These are phyloP conservation scores for Tylopilus cervinicoccineus DNA, from an alignment of 768 basidiomycete species.

Conservation along the genomic window DNA sequence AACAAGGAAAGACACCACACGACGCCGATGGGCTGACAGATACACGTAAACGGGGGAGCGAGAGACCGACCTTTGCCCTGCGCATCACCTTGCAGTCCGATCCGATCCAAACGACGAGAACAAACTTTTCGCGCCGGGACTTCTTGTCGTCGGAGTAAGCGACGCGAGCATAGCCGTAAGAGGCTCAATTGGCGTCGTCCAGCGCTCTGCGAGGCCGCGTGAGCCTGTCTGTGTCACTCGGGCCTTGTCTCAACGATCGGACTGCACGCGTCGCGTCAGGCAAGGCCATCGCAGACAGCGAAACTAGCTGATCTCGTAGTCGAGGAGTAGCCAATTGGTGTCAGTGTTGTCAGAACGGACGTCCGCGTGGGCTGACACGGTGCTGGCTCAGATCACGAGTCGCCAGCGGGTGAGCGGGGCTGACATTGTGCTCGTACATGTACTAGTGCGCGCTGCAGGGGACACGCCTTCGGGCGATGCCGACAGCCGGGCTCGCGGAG, in stretches of 20 bases:
- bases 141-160: conserved; percentile 85
- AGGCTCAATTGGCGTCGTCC: conserved; percentile 71
- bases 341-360: conserved; percentile 83
- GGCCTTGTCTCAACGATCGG: conserved; percentile 79
- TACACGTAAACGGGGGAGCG: conserved; percentile 14
- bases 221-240: conserved; percentile 72
- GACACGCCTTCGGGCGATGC: conserved; percentile 19
- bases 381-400: conserved; percentile 13
- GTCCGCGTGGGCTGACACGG: conserved; percentile 71
- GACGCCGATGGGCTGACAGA: conserved; percentile 11
- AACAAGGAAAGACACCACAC: conserved; percentile 7
- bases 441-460: no score
- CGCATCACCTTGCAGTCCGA: conserved; percentile 84
- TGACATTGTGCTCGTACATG: no score
- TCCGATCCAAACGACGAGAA: conserved; percentile 83
- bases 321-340: conserved; percentile 86
- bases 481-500: conserved; percentile 20
- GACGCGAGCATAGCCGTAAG: conserved; percentile 81
- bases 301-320: conserved; percentile 64
- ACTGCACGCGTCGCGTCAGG: conserved; percentile 36
- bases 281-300: neutral
- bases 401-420: conserved; percentile 14
- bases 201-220: conserved; percentile 75
- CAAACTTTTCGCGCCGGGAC: conserved; percentile 84
- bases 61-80: conserved; percentile 70